phyloP scores from a whole-genome alignment of 2,329 filamentous ascomycete species.

The Alternaria arborescens region DNA sequence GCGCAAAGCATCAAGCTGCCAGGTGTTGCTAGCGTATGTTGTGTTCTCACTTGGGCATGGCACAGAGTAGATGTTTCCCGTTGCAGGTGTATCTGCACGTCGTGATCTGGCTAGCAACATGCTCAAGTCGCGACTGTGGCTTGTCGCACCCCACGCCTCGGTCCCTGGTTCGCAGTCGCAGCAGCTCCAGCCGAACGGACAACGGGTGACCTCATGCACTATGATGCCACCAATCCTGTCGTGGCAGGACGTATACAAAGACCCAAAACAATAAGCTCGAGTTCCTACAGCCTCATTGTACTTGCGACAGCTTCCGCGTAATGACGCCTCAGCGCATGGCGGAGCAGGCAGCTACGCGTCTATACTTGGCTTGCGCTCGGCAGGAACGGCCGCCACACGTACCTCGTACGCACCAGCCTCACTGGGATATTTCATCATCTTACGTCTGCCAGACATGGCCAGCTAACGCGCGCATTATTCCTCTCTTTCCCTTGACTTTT shows the following conservation, averaged over 20 bases:
- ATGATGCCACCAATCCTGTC: slow-evolving; percentile 9
- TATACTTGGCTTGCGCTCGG: slow-evolving; percentile 32
- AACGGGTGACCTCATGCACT: slow-evolving; percentile 28
- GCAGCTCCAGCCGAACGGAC: slow-evolving; percentile 22
- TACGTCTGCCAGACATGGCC: slow-evolving; percentile 21
- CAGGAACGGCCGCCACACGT: slow-evolving; percentile 38
- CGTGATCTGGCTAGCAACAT: neutral
- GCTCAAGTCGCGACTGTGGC: slow-evolving; percentile 30
- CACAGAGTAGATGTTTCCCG: neutral
- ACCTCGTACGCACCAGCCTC: slow-evolving; percentile 43
- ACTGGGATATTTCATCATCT: slow-evolving; percentile 32
- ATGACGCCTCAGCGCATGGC: slow-evolving; percentile 42
- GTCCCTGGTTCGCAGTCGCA: slow-evolving; percentile 21
- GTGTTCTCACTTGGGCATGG: neutral
- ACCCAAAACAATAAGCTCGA: neutral
- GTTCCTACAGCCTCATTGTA: slow-evolving; percentile 12
- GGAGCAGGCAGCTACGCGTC: slow-evolving; percentile 37
- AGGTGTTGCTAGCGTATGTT: neutral
- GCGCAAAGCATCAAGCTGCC: slow-evolving; percentile 22
- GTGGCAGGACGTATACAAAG: neutral
- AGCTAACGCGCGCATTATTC: slow-evolving; percentile 18
- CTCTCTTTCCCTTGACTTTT: neutral
- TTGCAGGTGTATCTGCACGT: neutral
- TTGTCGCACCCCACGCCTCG: slow-evolving; percentile 37
- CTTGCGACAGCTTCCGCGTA: slow-evolving; percentile 43